Evolutionary conservation across 345 rosid genomes (phyloP).

Genomic region (Raphanus sativus): DNA sequence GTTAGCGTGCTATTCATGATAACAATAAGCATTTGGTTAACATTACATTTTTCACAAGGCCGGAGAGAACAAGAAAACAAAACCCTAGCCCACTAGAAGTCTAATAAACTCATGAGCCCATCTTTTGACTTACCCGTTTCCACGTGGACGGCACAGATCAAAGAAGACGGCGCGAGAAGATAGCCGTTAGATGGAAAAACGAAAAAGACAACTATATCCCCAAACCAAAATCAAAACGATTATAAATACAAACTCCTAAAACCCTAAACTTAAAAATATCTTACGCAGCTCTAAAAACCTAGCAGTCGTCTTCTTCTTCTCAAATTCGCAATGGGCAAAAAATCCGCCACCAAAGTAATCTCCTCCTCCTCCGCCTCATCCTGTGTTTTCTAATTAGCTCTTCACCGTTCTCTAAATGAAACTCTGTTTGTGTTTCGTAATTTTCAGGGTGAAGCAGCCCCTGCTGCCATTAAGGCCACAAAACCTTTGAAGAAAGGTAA

Average conservation of each 20-base stretch:
- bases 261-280: constrained; percentile 35
- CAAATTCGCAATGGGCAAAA: constrained; percentile 52
- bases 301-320: constrained; percentile 22
- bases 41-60: no score
- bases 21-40: no score
- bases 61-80: no score
- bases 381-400: background rate
- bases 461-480: constrained; percentile 34
- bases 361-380: background rate
- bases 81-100: no score
- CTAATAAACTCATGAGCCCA: no score
- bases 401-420: background rate
- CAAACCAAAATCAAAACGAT: background rate
- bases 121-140: background rate
- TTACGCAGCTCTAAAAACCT: constrained; percentile 36
- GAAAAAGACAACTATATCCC: constrained; percentile 10
- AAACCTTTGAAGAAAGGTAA: constrained; percentile 60
- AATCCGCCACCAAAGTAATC: constrained; percentile 48
- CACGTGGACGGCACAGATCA: constrained; percentile 34
- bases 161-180: constrained; percentile 12
- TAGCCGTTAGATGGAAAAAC: constrained; percentile 16
- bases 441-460: constrained; percentile 41
- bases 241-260: constrained; percentile 38
- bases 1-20: no score
- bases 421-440: background rate